Evolutionary conservation across 805 yeast genomes (phyloP).

Genomic region (Nakazawaea anatomiae): DNA sequence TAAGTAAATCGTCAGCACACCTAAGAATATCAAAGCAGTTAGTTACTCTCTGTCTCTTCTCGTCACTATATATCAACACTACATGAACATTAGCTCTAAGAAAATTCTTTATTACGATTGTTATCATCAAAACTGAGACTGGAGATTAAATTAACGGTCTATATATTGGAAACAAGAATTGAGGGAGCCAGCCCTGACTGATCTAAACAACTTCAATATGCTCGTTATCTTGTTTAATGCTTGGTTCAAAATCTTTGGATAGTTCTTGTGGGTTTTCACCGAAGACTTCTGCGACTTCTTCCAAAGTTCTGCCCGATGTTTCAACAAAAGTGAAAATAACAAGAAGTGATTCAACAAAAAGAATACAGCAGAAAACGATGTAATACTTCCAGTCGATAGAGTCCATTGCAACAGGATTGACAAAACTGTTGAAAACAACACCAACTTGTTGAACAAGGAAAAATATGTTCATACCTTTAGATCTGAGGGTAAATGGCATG

Average conservation of each 20-base stretch:
- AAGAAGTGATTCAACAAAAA: conserved; percentile 23
- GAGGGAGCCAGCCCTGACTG: not conserved
- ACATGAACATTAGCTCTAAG: no score
- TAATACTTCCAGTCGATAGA: conserved; percentile 31
- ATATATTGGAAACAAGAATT: no score
- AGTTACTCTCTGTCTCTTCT: no score
- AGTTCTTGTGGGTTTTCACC: conserved; percentile 7
- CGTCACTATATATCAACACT: no score
- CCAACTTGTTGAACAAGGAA: conserved; percentile 13
- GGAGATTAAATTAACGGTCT: no score
- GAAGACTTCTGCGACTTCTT: conserved; percentile 26
- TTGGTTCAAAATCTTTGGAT: not conserved
- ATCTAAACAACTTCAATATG: not conserved
- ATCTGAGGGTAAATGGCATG: conserved; percentile 24
- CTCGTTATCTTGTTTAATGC: not conserved
- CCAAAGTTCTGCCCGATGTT: conserved; percentile 32
- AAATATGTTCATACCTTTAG: conserved; percentile 17
- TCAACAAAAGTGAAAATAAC: conserved; percentile 29
- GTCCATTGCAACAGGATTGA: conserved; percentile 31
- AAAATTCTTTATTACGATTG: no score
- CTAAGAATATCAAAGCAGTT: no score
- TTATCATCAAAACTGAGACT: no score
- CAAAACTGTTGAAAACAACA: conserved; percentile 17
- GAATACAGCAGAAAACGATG: conserved; percentile 26
- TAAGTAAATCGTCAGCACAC: no score